Conservation (phyloP, 495 filamentous ascomycete species). For the Baudoinia panamericana region DNA sequence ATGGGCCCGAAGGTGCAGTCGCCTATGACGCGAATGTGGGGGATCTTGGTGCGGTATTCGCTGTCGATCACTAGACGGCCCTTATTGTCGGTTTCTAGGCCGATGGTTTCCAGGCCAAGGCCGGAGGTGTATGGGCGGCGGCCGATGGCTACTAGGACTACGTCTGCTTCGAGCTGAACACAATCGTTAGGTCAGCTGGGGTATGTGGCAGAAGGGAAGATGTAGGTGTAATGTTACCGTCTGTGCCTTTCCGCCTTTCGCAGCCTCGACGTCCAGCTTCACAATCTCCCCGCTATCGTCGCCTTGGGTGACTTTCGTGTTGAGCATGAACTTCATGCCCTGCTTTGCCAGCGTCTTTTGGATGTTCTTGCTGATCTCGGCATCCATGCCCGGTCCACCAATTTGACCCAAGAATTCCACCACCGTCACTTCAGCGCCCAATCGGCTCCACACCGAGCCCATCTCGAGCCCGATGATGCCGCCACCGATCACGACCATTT, state of each 20-base stretch:
- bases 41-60: constrained; percentile 80
- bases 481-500: constrained; percentile 94
- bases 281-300: constrained; percentile 64
- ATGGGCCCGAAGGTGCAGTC: constrained; percentile 97
- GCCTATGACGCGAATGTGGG: constrained; percentile 92
- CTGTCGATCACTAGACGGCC: constrained; percentile 93
- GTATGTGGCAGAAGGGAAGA: constrained; percentile 1
- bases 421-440: constrained; percentile 89
- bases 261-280: constrained; percentile 72
- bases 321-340: constrained; percentile 95
- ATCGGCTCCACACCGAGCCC: constrained; percentile 90
- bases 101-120: constrained; percentile 84
- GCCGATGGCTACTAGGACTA: constrained; percentile 93
- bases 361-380: constrained; percentile 78
- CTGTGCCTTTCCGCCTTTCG: constrained; percentile 93
- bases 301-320: constrained; percentile 83
- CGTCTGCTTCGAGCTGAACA: constrained; percentile 73
- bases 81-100: constrained; percentile 83
- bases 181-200: constrained; percentile 5
- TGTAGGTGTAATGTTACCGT: constrained; percentile 39
- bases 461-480: constrained; percentile 99
- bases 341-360: constrained; percentile 94
- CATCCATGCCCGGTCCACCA: constrained; percentile 94
- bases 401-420: constrained; percentile 95
- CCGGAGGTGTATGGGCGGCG: constrained; percentile 87